Evolutionary conservation across 441 rosid species (phyloP).

Genomic region (Adansonia grandidieri): DNA sequence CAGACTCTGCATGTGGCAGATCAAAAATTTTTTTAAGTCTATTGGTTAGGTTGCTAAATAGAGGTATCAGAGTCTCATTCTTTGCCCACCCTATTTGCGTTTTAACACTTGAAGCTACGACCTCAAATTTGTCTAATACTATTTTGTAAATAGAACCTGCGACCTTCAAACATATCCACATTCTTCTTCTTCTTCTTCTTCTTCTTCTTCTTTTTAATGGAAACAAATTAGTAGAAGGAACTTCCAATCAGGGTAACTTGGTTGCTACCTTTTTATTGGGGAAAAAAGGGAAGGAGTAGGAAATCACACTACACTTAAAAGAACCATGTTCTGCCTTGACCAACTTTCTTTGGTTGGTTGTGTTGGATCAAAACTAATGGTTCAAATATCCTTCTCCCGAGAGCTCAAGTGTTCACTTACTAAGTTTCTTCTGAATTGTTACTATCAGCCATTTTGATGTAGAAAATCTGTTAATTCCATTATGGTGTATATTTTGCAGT

Average conservation of each 20-base stretch:
- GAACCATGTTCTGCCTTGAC: slow-evolving; percentile 13
- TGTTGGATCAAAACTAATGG: slow-evolving; percentile 1
- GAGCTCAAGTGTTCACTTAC: not conserved
- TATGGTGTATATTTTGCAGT: slow-evolving; percentile 5
- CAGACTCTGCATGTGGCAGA: slow-evolving; percentile 1
- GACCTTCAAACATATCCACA: slow-evolving; percentile 10
- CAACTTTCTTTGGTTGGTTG: slow-evolving; percentile 11
- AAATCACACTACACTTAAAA: not conserved
- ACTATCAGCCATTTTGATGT: slow-evolving; percentile 14
- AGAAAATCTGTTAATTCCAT: slow-evolving; percentile 9
- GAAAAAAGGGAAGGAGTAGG: slow-evolving; percentile 2
- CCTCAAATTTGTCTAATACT: not conserved
- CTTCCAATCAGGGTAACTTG: slow-evolving; percentile 2
- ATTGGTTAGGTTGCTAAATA: slow-evolving; percentile 15
- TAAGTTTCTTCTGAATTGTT: slow-evolving; percentile 20
- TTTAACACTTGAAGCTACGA: not conserved
- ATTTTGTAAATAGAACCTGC: slow-evolving; percentile 15
- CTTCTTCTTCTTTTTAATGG: not conserved
- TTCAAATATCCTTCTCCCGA: not conserved
- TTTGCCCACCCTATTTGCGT: slow-evolving; percentile 2
- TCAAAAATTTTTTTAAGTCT: slow-evolving; percentile 1
- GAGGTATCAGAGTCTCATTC: slow-evolving; percentile 8
- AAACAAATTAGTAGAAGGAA: slow-evolving; percentile 14
- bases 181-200: too few species aligned
- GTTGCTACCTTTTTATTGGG: not conserved